These are phyloP conservation scores for Zopfochytrium polystomum DNA, from an alignment of 371 early-diverging fungal genomes.

Conservation along the genomic window DNA sequence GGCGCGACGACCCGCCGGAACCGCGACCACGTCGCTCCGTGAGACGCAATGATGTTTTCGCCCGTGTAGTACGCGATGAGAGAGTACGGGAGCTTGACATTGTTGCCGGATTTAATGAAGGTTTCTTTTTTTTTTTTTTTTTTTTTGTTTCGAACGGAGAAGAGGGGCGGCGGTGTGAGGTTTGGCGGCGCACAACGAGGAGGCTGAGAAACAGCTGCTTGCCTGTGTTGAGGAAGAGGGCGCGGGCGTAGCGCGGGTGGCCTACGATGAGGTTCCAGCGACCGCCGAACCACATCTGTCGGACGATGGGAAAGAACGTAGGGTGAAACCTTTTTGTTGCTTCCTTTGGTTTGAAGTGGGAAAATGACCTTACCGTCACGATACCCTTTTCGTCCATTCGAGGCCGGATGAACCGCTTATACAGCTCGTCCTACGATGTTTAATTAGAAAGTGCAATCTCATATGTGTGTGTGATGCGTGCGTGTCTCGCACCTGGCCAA, in stretches of 20 bases:
- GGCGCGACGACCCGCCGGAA: background rate
- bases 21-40: background rate
- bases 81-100: background rate
- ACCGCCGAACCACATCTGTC: slow-evolving; percentile 2
- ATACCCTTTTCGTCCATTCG: background rate
- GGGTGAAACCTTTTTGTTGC: background rate
- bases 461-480: no score
- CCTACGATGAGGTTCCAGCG: slow-evolving; percentile 6
- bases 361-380: background rate
- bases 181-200: background rate
- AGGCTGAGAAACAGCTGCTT: background rate
- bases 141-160: no score
- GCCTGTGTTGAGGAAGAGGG: background rate
- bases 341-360: no score
- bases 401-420: background rate
- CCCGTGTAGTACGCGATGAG: slow-evolving; percentile 8
- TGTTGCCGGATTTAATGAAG: slow-evolving; percentile 6
- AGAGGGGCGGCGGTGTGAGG: no score
- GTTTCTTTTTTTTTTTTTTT: no score
- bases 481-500: background rate
- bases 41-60: slow-evolving; percentile 4
- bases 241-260: background rate
- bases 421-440: background rate
- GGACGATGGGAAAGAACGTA: background rate
- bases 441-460: background rate